phyloP scores from a whole-genome alignment of 352 stramenopile genomes.

The Halophytophthora batemanensis region DNA sequence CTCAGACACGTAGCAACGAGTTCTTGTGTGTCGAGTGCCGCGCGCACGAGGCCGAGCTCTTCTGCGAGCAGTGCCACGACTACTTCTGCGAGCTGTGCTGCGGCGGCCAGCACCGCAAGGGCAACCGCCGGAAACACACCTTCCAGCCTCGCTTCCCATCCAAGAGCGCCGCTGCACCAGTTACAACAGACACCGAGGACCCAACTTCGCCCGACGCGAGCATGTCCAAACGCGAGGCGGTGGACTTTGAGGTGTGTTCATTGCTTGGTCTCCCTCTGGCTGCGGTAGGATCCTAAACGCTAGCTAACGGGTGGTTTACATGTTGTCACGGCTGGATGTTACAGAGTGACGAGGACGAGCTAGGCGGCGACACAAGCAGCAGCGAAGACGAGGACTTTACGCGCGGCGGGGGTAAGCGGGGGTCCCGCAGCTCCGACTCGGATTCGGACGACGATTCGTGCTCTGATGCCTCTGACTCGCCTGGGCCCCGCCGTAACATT shows the following conservation, averaged over 20 bases:
- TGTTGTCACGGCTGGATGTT: neutral
- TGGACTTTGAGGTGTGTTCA: slow-evolving; percentile 31
- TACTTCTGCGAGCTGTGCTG: slow-evolving; percentile 87
- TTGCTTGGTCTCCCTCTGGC: slow-evolving; percentile 1
- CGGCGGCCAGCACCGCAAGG: slow-evolving; percentile 82
- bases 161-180: slow-evolving; percentile 8
- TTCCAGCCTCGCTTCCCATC: slow-evolving; percentile 60
- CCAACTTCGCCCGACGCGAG: slow-evolving; percentile 11
- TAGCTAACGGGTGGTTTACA: slow-evolving; percentile 1
- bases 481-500: slow-evolving; percentile 65
- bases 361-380: slow-evolving; percentile 41
- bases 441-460: slow-evolving; percentile 19
- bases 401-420: slow-evolving; percentile 4
- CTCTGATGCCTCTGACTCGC: slow-evolving; percentile 36
- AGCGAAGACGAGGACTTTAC: slow-evolving; percentile 40
- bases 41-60: slow-evolving; percentile 64
- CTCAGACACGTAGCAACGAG: slow-evolving; percentile 30
- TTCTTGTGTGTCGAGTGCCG: slow-evolving; percentile 73
- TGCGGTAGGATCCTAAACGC: slow-evolving; percentile 8
- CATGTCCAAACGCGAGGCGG: slow-evolving; percentile 23
- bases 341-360: slow-evolving; percentile 43
- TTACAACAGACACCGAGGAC: neutral
- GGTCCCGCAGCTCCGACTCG: slow-evolving; percentile 13
- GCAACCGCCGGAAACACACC: slow-evolving; percentile 72
- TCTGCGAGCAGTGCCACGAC: slow-evolving; percentile 88